Base-by-base conservation (phyloP, 2,329 filamentous ascomycete genomes). In the Stachybotrys chlorohalonatus region DNA sequence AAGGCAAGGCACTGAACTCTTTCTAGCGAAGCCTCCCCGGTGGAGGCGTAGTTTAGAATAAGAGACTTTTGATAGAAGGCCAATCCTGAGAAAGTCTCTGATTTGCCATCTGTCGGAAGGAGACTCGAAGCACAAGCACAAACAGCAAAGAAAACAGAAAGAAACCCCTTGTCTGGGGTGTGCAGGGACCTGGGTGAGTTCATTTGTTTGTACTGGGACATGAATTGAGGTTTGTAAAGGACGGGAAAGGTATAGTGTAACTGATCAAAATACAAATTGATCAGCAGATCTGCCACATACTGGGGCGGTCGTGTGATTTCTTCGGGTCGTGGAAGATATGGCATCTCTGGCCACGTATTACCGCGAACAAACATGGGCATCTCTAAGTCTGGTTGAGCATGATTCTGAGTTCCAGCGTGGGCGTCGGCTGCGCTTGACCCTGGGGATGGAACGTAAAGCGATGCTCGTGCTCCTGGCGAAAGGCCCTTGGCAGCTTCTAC, bases 181-280 rank as follows among this genome's bases (percentile, higher is more conserved):
- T 55, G 49, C 11, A 55, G 51, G 7, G 56, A 54, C 9, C 36
- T 9, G 9, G 36, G 36, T 9, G 36, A 42, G 13, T 48, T 52
- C 31, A 63, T 56, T 31, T 58, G 53, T 9, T 51, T 53, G 45
- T 64, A 66, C 11, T 58, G 54, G 11, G 53, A 48, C 59, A 65
- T 63, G 24, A 66, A 67, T 13, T 63, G 60, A 2, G 62, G 65
- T 48, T 60, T 61, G 55, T 60, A 64, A 1, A 66, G 13, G 8
- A 67, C 57, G 0, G 64, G 64, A 42, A 66, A 66, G 0, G 63
- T 65, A 52, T 62, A 64, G 56, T 67, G 63, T 6, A 67, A 57
- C 49, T 65, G 59, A 52, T 66, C 64, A 48, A 66, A 66, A 48
- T 64, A 66, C 24, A 66, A 54, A 7, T 57, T 56, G n/a, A 64